These are phyloP conservation scores for Pyrenopolyporus hunteri DNA, from an alignment of 495 filamentous ascomycete genomes.

Conservation along the genomic window DNA sequence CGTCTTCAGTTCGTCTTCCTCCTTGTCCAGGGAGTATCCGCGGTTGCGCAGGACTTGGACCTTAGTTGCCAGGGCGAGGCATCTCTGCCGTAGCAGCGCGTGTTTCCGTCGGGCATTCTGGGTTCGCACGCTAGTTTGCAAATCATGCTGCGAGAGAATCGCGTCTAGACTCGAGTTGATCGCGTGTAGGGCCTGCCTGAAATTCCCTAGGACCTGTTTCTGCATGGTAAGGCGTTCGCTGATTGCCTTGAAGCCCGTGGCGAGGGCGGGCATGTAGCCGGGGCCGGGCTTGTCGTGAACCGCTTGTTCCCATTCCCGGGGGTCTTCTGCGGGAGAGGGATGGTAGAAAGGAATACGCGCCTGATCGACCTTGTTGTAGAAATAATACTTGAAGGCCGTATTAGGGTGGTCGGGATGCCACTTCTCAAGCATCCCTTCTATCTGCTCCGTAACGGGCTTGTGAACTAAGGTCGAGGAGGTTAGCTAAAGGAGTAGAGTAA, in stretches of 20 bases:
- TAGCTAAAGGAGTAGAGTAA: slow-evolving; percentile 2
- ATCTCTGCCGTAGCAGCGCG: slow-evolving; percentile 77
- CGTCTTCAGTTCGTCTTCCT: slow-evolving; percentile 89
- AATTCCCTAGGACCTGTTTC: slow-evolving; percentile 70
- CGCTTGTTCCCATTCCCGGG: slow-evolving; percentile 91
- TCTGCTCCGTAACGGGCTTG: slow-evolving; percentile 85
- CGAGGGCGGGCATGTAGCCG: slow-evolving; percentile 74
- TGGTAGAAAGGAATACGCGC: slow-evolving; percentile 81
- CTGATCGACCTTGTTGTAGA: slow-evolving; percentile 90
- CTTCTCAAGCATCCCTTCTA: slow-evolving; percentile 76
- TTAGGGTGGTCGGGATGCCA: slow-evolving; percentile 76
- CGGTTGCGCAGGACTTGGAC: slow-evolving; percentile 90
- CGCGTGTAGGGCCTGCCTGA: slow-evolving; percentile 83
- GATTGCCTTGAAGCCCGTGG: slow-evolving; percentile 62
- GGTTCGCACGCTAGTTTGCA: slow-evolving; percentile 78
- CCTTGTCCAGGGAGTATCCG: slow-evolving; percentile 88
- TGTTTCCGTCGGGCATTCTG: slow-evolving; percentile 83
- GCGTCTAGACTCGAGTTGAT: slow-evolving; percentile 85
- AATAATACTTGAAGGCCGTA: slow-evolving; percentile 86
- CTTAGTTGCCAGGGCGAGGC: slow-evolving; percentile 82
- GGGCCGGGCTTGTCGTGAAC: slow-evolving; percentile 79
- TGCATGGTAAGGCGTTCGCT: slow-evolving; percentile 80
- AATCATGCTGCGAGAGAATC: slow-evolving; percentile 80
- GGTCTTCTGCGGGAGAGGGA: slow-evolving; percentile 76
- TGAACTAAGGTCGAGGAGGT: slow-evolving; percentile 49